Conservation (phyloP, 768 basidiomycete species). For the Candolleomyces eurysporus region DNA sequence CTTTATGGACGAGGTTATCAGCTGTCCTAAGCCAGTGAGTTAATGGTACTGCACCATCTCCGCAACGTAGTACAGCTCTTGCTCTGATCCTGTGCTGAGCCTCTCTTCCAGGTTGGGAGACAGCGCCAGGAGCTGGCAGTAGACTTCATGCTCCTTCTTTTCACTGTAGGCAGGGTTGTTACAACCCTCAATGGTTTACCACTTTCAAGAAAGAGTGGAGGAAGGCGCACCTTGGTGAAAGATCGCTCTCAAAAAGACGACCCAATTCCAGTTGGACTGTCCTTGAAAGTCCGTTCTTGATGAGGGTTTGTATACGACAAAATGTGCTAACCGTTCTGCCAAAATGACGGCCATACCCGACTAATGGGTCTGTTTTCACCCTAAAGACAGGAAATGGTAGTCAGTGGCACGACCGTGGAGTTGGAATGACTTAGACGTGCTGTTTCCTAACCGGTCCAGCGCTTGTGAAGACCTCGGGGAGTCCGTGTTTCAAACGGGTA, state of each 20-base stretch:
- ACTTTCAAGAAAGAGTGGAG: too few species aligned
- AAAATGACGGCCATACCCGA: constrained; percentile 23
- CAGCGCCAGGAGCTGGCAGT: constrained; percentile 4
- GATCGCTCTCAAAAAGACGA: constrained; percentile 1
- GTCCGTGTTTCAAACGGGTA: too few species aligned
- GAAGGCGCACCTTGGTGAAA: constrained; percentile 1
- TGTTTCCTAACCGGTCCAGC: too few species aligned
- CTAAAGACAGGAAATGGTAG: background rate
- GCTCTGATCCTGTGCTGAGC: constrained; percentile 15
- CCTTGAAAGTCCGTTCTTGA: constrained; percentile 16
- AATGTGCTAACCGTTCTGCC: background rate
- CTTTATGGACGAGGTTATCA: constrained; percentile 8
- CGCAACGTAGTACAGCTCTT: constrained; percentile 16
- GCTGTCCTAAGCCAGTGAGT: background rate
- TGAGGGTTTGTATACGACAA: constrained; percentile 13
- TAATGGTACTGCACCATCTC: constrained; percentile 11
- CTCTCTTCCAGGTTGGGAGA: constrained; percentile 7
- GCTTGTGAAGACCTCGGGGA: too few species aligned
- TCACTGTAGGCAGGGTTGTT: background rate
- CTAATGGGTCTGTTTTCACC: constrained; percentile 10
- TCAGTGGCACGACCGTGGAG: background rate
- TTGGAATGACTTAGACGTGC: too few species aligned
- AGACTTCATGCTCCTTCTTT: background rate
- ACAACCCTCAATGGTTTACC: too few species aligned
- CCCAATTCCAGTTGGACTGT: constrained; percentile 5